Evolutionary conservation across 805 yeast species (phyloP), one percentile per base, ranked within the genome.

Genomic region (Schizosaccharomyces japonicus): DNA sequence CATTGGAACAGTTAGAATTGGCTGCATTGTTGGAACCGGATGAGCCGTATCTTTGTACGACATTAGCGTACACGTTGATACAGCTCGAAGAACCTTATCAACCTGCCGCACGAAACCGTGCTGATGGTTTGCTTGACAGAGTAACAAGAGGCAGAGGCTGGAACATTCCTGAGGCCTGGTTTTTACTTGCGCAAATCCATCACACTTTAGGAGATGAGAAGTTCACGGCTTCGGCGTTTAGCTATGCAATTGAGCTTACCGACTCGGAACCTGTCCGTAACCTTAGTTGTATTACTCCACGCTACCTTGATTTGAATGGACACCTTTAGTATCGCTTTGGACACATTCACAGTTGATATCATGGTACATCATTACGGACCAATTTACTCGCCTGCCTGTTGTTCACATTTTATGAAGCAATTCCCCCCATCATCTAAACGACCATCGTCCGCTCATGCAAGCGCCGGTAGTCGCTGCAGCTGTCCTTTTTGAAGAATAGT

Each of bases 121-220:
- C 42, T 6, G 42, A 36, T 11, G 17, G 27, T 11, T 19, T 36
- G 7, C n/a, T 36, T 19, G 17, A 10, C 8, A 21, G 23, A 17
- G 13, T 15, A n/a, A 36, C 42, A 19, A 19, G 17, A 13, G 27
- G 23, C 8, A 19, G 23, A 19, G 42, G 42, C 1, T 36, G 42
- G 42, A 27, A 36, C 23, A 13, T 36, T 19, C 42, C 42, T 3
- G 42, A 36, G 23, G 42, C 42, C 4, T 36, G 42, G 42, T 36
- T 19, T 11, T 36, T 19, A 6, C 5, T 6, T 36, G 42, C 42
- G 6, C 27, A 36, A 36, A 2, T 36, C 8, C 23, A 8, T 36
- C 42, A 23, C 13, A 8, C 17, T 5, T 23, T 36, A 15, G 42
- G 42, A 19, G 42, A 36, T 19, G 25, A 19, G 23, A 36, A 36